phyloP scores from a whole-genome alignment of 495 filamentous ascomycete species.

The Pyrenopolyporus hunteri region DNA sequence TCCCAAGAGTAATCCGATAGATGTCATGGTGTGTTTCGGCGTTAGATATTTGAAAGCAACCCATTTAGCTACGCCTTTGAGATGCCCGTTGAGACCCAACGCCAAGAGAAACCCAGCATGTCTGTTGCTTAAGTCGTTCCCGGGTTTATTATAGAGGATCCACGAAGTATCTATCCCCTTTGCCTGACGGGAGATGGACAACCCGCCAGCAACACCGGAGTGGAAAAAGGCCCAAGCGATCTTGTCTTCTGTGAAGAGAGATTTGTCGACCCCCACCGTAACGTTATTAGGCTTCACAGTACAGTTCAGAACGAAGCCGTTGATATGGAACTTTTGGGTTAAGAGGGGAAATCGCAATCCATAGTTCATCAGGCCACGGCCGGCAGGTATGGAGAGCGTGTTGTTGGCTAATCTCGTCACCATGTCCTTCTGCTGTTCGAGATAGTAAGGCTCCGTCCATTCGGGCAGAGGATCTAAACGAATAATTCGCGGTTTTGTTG shows the following conservation, averaged over 20 bases:
- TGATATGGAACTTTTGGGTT: constrained; percentile 86
- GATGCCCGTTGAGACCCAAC: constrained; percentile 92
- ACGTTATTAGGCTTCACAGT: constrained; percentile 89
- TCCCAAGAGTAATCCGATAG: constrained; percentile 90
- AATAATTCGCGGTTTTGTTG: constrained; percentile 74
- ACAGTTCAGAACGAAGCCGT: constrained; percentile 86
- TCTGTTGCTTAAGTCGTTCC: constrained; percentile 82
- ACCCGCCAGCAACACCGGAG: constrained; percentile 85
- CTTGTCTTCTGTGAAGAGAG: constrained; percentile 88
- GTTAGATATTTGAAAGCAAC: constrained; percentile 98
- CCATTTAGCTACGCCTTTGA: constrained; percentile 94
- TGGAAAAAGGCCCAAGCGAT: constrained; percentile 99
- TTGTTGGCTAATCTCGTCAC: constrained; percentile 83
- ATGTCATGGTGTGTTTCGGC: constrained; percentile 98
- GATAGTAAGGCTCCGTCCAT: constrained; percentile 83
- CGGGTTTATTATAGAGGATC: constrained; percentile 97
- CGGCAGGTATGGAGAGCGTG: constrained; percentile 84
- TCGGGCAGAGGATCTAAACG: constrained; percentile 75
- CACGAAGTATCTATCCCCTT: constrained; percentile 97
- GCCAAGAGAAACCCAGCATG: constrained; percentile 94
- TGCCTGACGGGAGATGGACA: constrained; percentile 87
- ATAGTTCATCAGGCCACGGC: constrained; percentile 83
- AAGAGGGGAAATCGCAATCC: constrained; percentile 81
- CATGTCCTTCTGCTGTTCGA: constrained; percentile 91
- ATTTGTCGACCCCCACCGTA: constrained; percentile 84